Evolutionary conservation across 176 grass and related monocot genomes (phyloP).

Genomic region (Juncus effusus): DNA sequence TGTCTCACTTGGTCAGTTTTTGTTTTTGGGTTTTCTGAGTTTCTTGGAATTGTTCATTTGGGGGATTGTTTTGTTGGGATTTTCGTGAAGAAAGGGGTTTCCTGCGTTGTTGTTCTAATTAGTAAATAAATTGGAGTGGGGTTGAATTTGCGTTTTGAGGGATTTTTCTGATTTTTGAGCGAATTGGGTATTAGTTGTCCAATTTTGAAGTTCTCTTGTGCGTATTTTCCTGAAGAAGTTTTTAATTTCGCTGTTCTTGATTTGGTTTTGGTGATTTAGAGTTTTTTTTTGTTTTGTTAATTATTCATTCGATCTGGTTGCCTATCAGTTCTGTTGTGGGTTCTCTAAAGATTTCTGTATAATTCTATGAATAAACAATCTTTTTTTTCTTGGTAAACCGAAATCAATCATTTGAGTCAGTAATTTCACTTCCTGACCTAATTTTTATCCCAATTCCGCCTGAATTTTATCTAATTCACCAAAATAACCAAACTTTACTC

Average conservation of each 20-base stretch:
- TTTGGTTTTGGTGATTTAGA: background rate
- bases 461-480: too few relatives aligned
- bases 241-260: background rate
- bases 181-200: too few relatives aligned
- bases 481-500: background rate
- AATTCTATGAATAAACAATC: background rate
- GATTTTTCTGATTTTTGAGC: too few relatives aligned
- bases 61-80: background rate
- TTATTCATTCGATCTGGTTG: background rate
- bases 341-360: background rate
- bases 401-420: too few relatives aligned
- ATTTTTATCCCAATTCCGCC: too few relatives aligned
- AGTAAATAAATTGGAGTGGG: too few relatives aligned
- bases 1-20: conserved; percentile 58
- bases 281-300: background rate
- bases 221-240: background rate
- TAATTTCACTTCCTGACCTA: too few relatives aligned
- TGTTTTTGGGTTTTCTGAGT: background rate
- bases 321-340: too few relatives aligned
- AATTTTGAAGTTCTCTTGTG: background rate
- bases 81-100: background rate
- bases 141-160: too few relatives aligned
- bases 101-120: too few relatives aligned
- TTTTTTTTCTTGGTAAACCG: background rate
- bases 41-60: background rate